phyloP scores from a whole-genome alignment of 2,329 filamentous ascomycete species.

The Rutstroemia sp. region DNA sequence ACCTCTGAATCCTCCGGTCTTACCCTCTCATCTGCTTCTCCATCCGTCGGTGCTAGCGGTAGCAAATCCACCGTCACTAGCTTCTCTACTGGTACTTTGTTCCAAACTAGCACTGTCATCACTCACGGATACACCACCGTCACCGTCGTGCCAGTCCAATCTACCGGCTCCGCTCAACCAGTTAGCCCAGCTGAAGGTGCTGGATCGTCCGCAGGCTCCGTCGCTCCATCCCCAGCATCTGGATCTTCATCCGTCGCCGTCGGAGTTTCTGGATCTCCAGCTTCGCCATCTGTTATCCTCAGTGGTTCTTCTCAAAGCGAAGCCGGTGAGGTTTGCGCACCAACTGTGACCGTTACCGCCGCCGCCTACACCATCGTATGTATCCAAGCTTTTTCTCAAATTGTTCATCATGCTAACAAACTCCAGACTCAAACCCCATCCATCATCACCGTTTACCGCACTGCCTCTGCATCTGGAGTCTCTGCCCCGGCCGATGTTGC shows the following conservation, averaged over 20 bases:
- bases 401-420: background rate
- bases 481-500: background rate
- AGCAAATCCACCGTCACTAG: background rate
- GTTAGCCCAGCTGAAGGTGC: background rate
- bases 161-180: background rate
- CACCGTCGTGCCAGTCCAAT: background rate
- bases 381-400: background rate
- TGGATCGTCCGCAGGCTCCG: background rate
- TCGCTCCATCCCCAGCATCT: background rate
- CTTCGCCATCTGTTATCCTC: background rate
- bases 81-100: background rate
- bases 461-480: background rate
- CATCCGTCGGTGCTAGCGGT: background rate
- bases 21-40: background rate
- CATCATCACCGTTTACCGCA: background rate
- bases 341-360: background rate
- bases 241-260: background rate
- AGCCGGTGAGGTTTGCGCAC: background rate
- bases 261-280: background rate
- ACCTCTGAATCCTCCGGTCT: no score
- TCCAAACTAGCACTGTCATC: background rate
- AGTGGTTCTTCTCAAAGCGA: no score
- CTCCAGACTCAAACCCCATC: conserved; percentile 1
- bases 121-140: background rate
- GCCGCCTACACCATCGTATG: conserved; percentile 5